Base-by-base conservation (phyloP, 495 filamentous ascomycete species). In the Penicillium silybi region DNA sequence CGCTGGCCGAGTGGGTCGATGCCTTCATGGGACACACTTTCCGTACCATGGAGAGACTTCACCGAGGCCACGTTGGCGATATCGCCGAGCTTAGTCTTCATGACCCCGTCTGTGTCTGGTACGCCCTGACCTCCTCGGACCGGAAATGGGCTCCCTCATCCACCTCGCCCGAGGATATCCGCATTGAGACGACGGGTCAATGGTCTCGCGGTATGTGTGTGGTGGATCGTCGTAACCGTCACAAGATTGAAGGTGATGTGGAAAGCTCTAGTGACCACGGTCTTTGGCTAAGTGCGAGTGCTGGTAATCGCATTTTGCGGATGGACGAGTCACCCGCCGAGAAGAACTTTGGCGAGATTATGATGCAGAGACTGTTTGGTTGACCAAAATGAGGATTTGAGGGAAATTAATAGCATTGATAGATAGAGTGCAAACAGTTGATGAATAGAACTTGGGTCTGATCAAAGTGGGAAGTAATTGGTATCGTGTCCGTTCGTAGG, bases 151-250 rank as follows among this genome's bases (percentile, higher is more conserved):
- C 58, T 23, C 79, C 83, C 64, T 57, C 64, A 2, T 40, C 62
- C 23, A 62, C 50, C 2, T 71, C 68, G 25, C 69, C 66, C 1
- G 73, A 81, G 65, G 93, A 98, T 68, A 85, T 97, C 45, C 78
- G 93, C 13, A 74, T 98, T 20, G 93, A 98, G 66, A 89, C 88
- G 1, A 64, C 78, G 26, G 93, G 93, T 5, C 92, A 97, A 69
- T 98, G 93, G 93, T 96, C 92, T 46, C 75, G 87, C 39, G 93
- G 93, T 2, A 89, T 90, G 85, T 91, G 89, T 64, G 79, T 97
- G 16, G 74, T 90, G 29, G 95, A 98, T 68, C 72, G 83, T 9
- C 77, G 93, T 13, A 78, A 71, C 41, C 67, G 80, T 41, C 83
- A 82, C 56, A 82, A 75, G 52, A 73, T 81, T 2, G 83, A 80